Base-by-base conservation (phyloP, 2,329 filamentous ascomycete genomes). In the Huntiella omanensis region DNA sequence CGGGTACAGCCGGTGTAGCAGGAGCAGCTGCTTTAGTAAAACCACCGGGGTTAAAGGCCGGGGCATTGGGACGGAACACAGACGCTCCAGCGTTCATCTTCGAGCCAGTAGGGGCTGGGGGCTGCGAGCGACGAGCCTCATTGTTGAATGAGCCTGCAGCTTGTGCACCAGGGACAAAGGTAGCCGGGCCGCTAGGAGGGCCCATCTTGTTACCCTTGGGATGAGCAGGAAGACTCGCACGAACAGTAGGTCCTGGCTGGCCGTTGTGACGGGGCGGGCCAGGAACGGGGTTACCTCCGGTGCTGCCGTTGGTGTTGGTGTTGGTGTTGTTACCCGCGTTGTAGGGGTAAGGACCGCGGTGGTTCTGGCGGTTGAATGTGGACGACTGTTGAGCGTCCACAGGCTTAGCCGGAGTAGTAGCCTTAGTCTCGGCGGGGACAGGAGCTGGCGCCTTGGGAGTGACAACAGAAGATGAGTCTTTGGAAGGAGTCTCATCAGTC, bases 41-140 rank as follows among this genome's bases (percentile, higher is more conserved):
- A 3, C 69, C 67, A 17, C 67, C 64, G 4, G 83, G 88, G 53
- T 78, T 88, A 62, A 98, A 96, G 1, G 80, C 70, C 4, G 32
- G 40, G 7, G 40, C 40, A 17, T 43, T 33, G 17, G 40, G 40
- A 19, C 40, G 40, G 40, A 43, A 43, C 6, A 43, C 40, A 39
- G 74, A 72, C 0, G 87, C 86, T 51, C 80, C 80, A 4, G 83
- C 78, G 55, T 80, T 80, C 54, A 80, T 57, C 59, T 76, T 75
- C 40, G 65, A 66, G 3, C 65, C 64, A 54, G 71, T 71, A 43
- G 40, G 11, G 6, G 6, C 11, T 17, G 40, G 28, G 28, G 28
- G 40, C 50, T 67, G 70, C 40, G 70, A 55, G 40, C 75, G 65
- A 54, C 71, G 65, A 56, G 67, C 62, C 64, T 73, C 69, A 52